phyloP scores from a whole-genome alignment of 352 stramenopile genomes.

The Phytophthora sp. region DNA sequence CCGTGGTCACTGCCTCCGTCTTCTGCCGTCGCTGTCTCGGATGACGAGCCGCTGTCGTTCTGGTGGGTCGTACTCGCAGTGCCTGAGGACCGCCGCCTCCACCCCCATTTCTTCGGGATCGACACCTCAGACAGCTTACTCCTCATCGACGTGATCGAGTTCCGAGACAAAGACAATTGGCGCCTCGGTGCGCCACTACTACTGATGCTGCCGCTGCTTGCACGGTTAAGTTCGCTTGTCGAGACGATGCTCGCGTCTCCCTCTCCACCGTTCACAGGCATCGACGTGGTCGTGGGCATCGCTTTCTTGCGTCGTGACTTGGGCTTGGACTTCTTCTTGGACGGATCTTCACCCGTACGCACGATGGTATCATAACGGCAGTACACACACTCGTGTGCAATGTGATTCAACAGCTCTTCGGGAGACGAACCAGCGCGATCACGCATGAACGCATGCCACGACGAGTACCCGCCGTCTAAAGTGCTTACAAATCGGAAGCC shows the following conservation, averaged over 20 bases:
- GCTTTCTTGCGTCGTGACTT: constrained; percentile 66
- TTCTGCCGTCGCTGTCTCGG: constrained; percentile 64
- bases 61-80: constrained; percentile 42
- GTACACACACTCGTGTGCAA: constrained; percentile 73
- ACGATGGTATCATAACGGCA: constrained; percentile 81
- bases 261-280: constrained; percentile 76
- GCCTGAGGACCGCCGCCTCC: constrained; percentile 52
- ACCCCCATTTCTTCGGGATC: constrained; percentile 68
- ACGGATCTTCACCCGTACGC: constrained; percentile 65
- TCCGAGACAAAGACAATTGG: constrained; percentile 61
- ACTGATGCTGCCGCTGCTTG: constrained; percentile 32
- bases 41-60: constrained; percentile 67
- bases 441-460: constrained; percentile 87
- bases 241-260: constrained; percentile 76
- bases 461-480: constrained; percentile 78
- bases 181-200: constrained; percentile 33
- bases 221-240: constrained; percentile 48
- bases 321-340: constrained; percentile 47
- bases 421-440: constrained; percentile 61
- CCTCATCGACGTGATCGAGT: constrained; percentile 57
- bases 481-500: constrained; percentile 84
- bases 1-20: constrained; percentile 69
- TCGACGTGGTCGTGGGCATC: constrained; percentile 73
- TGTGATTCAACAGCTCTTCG: constrained; percentile 74
- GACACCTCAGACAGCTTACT: constrained; percentile 71